Base-by-base conservation (phyloP, 305 asterid species). In the Plantago lanceolata region DNA sequence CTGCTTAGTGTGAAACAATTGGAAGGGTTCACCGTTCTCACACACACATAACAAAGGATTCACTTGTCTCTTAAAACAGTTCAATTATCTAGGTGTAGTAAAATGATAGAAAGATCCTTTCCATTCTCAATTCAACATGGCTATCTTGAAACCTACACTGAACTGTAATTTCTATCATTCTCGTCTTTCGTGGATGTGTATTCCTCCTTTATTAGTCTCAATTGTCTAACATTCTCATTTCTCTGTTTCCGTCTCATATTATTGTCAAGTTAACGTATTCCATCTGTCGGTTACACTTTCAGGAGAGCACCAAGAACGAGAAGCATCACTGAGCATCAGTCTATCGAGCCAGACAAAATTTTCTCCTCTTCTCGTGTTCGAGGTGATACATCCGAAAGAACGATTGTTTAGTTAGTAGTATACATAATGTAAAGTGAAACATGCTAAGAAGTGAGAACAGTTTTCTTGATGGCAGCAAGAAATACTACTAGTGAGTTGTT, bases 391-490 rank as follows among this genome's bases (percentile, higher is more conserved):
- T 58, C 26, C 11, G 26, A 12, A 35, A 9, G 29, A 48, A 58
- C 17, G 14, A 14, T 56, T 35, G 52, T 80, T 65, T 73, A 72
- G 59, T 52, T 19, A 43, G 28, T 19, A 43, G 28, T n/a, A 52
- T 57, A 16, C 45, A 19, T 19, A 66, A 28, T 9, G 21, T 56
- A n/a, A 21, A 14, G 57, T 68, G 33, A 53, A 4, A 40, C 26
- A 68, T 62, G 51, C 49, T 58, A n/a, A n/a, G n/a, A n/a, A n/a
- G n/a, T n/a, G 75, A 48, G 72, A 66, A 57, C 33, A 15, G 61
- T 63, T 47, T 54, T 65, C 64, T 57, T 48, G 44, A 57, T 33
- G 40, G 57, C 67, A 51, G 60, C 45, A 51, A 57, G 63, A 40
- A 31, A 33, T 52, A 26, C 55, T 28, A 19, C 55, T 28, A 19